Conservation (phyloP, 1,284 basidiomycete species). For the Tilletia horrida region DNA sequence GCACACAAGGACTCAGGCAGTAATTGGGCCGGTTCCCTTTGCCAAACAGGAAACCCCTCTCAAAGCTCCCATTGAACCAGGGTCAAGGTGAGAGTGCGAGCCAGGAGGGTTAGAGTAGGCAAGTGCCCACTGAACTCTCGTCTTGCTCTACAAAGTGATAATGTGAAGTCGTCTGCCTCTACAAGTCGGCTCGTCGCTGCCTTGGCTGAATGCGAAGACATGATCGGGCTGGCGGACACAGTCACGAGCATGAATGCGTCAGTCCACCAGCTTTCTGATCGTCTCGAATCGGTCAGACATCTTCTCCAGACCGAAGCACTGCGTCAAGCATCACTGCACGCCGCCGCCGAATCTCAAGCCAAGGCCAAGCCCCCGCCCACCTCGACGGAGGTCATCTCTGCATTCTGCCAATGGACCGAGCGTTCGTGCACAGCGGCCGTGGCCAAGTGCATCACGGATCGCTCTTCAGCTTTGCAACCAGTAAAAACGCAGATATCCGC, state of each 20-base stretch:
- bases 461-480: neutral
- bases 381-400: neutral
- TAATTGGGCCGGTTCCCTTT: no score
- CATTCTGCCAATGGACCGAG: neutral
- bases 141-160: no score
- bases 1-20: no score
- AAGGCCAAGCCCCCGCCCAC: neutral
- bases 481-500: neutral
- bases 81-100: neutral
- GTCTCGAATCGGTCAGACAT: neutral
- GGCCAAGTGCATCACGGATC: neutral
- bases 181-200: neutral
- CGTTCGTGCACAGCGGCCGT: neutral
- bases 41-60: no score
- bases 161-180: neutral
- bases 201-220: conserved; percentile 12
- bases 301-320: neutral
- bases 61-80: no score
- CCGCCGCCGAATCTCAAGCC: neutral
- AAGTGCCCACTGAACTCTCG: neutral
- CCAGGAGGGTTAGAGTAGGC: neutral
- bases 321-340: neutral
- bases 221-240: conserved; percentile 1
- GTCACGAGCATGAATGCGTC: conserved; percentile 11
- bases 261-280: neutral